Base-by-base conservation (phyloP, 257 asterid genomes). In the Mentha longifolia region DNA sequence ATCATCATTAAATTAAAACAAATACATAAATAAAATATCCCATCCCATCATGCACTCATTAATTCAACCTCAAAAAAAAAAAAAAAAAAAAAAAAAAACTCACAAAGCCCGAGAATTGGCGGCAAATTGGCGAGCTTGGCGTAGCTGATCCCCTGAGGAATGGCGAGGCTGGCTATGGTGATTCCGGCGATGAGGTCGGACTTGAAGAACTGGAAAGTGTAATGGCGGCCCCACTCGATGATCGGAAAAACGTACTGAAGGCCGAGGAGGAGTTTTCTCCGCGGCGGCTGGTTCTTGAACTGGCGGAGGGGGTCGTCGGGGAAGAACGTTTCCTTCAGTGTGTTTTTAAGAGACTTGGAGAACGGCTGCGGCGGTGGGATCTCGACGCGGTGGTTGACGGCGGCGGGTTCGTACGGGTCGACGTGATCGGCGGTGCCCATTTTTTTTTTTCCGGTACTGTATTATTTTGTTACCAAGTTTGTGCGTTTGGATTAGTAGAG, bases 61-160 rank as follows among this genome's bases (percentile, higher is more conserved):
- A n/a, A n/a, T 46, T 22, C 9, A n/a, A 6, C 35, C n/a, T 55
- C 3, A 9, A 11, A 55, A 2, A 15, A 15, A 4, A 46, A 13
- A 15, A 7, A 16, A 1, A 12, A 4, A 2, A 13, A 1, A 19
- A 2, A 16, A 1, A 11, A 0, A 1, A n/a, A 71, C 99, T 85
- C 33, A 94, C 99, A 92, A 0, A 94, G 89, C 71, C 99, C 99
- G 46, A 91, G 96, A 58, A 94, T 77, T 5, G 99, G 97, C 5
- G 99, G 97, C 81, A 94, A 74, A 75, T 94, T 94, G 1, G 96
- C 97, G 0, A 94, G 97, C 81, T 81, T 91, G 0, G 99, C 99
- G 64, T 94, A 94, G 47, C 99, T 94, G 7, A 94, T 94, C 70
- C 99, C 99, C 73, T 94, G 99, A 9, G 99, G 99, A 17, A 94